Evolutionary conservation across 371 early-diverging fungal genomes (phyloP), one percentile per base, ranked within the genome.

Genomic region (Mortierella sp.): DNA sequence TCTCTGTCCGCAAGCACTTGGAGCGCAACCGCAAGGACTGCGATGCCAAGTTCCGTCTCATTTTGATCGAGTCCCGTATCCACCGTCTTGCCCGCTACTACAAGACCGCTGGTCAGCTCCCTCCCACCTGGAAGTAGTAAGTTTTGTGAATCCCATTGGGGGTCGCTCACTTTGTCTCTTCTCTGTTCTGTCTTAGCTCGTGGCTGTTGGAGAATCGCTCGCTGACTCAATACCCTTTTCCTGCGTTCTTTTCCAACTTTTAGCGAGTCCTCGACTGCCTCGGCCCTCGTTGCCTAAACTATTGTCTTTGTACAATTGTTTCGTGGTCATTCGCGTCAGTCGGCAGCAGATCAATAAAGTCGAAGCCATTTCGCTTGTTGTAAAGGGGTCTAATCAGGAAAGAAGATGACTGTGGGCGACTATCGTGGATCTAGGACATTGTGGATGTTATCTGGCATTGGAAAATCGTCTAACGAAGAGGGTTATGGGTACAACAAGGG

Each of bases 21-120:
- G 98, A 99, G 90, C 94, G 94, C 79, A 94, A 97, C 94, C 95
- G 97, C 88, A 99, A 99, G 91, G 99, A 99, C 87, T 90, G 88
- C 79, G 98, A 98, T 86, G 90, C 97, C 86, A 99, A 99, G 94
- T 99, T 97, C 93, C 96, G 99, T 80, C 91, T 99, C 71, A 98
- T 98, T 92, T 89, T 99, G 56, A 92, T 97, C 73, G 99, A 99
- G 86, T 97, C 99, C 69, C 93, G 99, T 90, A 94, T 99, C 82
- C 97, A 96, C 90, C 95, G 99, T 90, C 93, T 99, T 72, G 93
- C 96, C 76, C 95, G 99, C 81, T 99, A 99, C 95, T 99, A 99
- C 95, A 98, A 98, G 94, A 95, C 93, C 80, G 88, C 91, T 79
- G 98, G 98, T 76, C 92, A 94, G 85, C 88, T 99, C 71, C 93